These are phyloP conservation scores for Paragyromitra xinjiangensis DNA, from an alignment of 495 filamentous ascomycete genomes.

Conservation along the genomic window DNA sequence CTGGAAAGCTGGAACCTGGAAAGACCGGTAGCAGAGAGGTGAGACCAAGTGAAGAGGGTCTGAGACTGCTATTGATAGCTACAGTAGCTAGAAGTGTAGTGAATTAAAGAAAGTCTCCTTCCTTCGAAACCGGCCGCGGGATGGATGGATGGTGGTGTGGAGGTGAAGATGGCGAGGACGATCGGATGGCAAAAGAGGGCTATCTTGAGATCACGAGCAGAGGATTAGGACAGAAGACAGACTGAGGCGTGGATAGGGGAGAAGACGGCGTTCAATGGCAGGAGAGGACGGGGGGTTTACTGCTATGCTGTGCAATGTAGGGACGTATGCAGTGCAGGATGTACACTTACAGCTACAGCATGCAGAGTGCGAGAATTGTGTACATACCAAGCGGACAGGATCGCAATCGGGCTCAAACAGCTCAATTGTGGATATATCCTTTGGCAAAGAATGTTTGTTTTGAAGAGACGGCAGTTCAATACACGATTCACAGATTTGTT, in stretches of 20 bases:
- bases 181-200: slow-evolving; percentile 53
- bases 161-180: slow-evolving; percentile 35
- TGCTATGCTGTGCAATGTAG: slow-evolving; percentile 49
- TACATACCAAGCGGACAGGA: slow-evolving; percentile 45
- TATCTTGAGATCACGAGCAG: slow-evolving; percentile 25
- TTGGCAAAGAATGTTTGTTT: slow-evolving; percentile 9
- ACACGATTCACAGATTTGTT: too few species aligned
- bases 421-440: slow-evolving; percentile 10
- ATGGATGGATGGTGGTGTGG: slow-evolving; percentile 38
- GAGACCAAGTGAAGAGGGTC: slow-evolving; percentile 36
- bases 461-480: neutral
- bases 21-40: slow-evolving; percentile 42
- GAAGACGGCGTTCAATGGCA: slow-evolving; percentile 29
- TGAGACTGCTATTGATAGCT: slow-evolving; percentile 26
- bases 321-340: slow-evolving; percentile 33
- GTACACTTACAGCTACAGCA: slow-evolving; percentile 46
- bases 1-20: slow-evolving; percentile 35
- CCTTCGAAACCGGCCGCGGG: slow-evolving; percentile 49
- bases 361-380: slow-evolving; percentile 41
- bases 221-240: slow-evolving; percentile 30
- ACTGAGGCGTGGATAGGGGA: slow-evolving; percentile 46
- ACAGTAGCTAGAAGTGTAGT: slow-evolving; percentile 5
- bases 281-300: slow-evolving; percentile 19
- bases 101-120: slow-evolving; percentile 51
- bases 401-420: slow-evolving; percentile 37